Evolutionary conservation across 2,329 filamentous ascomycete species (phyloP).

Genomic region (Microdochium nivale): DNA sequence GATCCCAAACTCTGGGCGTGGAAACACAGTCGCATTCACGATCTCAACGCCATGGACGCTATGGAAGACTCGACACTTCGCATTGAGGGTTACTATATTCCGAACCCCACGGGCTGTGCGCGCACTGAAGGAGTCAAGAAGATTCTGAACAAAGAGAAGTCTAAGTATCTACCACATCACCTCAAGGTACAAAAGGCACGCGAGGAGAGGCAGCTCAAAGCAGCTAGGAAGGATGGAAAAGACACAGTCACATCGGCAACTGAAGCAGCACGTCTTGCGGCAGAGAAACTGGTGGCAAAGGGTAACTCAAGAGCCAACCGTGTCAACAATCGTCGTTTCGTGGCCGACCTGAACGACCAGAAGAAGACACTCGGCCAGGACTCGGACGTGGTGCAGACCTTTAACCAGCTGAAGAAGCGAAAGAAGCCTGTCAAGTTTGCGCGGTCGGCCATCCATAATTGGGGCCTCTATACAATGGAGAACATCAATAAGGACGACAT

Average conservation of each 20-base stretch:
- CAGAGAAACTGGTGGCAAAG: conserved; percentile 75
- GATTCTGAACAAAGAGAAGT: conserved; percentile 95
- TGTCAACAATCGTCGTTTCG: conserved; percentile 88
- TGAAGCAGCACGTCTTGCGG: conserved; percentile 63
- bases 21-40: conserved; percentile 45
- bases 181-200: conserved; percentile 90
- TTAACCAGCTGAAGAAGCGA: conserved; percentile 98
- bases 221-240: conserved; percentile 55
- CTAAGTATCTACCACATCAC: conserved; percentile 93
- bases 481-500: conserved; percentile 96
- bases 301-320: conserved; percentile 89
- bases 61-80: conserved; percentile 24
- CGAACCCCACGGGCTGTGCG: conserved; percentile 76
- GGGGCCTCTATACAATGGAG: conserved; percentile 96
- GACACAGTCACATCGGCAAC: conserved; percentile 58
- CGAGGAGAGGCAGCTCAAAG: conserved; percentile 78
- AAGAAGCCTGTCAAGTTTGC: conserved; percentile 99
- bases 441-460: conserved; percentile 95
- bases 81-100: conserved; percentile 68
- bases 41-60: conserved; percentile 38
- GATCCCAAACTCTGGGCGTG: conserved; percentile 48
- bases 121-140: conserved; percentile 91
- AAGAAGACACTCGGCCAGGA: conserved; percentile 79
- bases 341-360: conserved; percentile 91
- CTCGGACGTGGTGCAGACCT: conserved; percentile 85